phyloP scores from a whole-genome alignment of 306 rosid genomes.

The Echinosophora koreensis region DNA sequence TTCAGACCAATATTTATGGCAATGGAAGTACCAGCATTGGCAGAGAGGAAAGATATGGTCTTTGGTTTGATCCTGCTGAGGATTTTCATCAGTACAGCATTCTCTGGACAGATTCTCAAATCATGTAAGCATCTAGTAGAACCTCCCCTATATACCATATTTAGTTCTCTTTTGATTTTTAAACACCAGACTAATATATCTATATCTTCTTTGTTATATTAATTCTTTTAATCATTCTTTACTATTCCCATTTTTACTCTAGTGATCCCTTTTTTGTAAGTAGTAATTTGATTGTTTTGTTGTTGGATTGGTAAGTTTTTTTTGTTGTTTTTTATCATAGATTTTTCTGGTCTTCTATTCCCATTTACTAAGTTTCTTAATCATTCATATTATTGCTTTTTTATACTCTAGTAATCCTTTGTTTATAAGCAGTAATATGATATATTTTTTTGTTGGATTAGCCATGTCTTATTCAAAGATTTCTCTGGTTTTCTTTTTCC shows the following conservation, averaged over 20 bases:
- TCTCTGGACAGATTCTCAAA: conserved; percentile 86
- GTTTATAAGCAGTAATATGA: background rate
- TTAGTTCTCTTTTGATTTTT: conserved; percentile 39
- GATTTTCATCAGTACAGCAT: conserved; percentile 85
- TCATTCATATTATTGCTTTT: background rate
- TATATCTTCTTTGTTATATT: background rate
- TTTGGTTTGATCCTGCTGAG: conserved; percentile 95
- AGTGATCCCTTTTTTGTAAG: conserved; percentile 11
- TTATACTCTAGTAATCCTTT: background rate
- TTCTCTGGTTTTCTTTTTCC: background rate
- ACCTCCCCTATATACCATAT: conserved; percentile 33
- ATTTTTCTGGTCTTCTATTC: background rate
- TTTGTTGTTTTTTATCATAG: background rate
- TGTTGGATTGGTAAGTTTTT: conserved; percentile 14
- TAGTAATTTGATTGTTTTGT: conserved; percentile 21
- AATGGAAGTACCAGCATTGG: conserved; percentile 93
- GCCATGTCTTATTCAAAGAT: background rate
- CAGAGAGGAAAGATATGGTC: conserved; percentile 91
- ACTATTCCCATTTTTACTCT: background rate
- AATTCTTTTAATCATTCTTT: conserved; percentile 16
- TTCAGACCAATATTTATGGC: conserved; percentile 96
- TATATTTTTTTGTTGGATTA: background rate
- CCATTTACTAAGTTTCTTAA: background rate
- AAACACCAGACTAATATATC: background rate
- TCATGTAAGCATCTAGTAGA: conserved; percentile 70